phyloP scores from a whole-genome alignment of 2,329 filamentous ascomycete genomes.

The Colletotrichum orbiculare region DNA sequence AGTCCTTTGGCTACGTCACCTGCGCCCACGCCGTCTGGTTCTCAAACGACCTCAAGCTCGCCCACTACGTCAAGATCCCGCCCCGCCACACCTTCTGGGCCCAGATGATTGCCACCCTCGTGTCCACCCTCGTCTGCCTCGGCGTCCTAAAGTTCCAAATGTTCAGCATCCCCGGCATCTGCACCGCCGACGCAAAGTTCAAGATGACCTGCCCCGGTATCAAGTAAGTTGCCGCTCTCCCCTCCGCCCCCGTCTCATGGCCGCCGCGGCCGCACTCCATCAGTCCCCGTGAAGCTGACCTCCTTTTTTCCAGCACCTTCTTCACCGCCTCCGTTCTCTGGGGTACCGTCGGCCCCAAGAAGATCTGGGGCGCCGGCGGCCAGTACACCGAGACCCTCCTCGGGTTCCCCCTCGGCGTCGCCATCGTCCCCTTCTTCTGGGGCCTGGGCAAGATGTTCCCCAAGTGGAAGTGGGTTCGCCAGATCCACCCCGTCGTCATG shows the following conservation, averaged over 20 bases:
- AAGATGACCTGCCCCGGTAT: slow-evolving; percentile 51
- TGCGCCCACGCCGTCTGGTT: slow-evolving; percentile 40
- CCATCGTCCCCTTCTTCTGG: slow-evolving; percentile 50
- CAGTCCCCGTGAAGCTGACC: too few species aligned
- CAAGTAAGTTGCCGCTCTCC: slow-evolving; percentile 36
- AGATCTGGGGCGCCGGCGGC: slow-evolving; percentile 49
- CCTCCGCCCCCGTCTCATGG: too few species aligned
- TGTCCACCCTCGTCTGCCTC: slow-evolving; percentile 62
- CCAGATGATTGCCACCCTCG: slow-evolving; percentile 66
- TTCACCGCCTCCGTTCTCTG: slow-evolving; percentile 55
- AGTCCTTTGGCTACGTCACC: slow-evolving; percentile 57
- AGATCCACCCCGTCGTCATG: slow-evolving; percentile 56
- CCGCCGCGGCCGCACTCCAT: too few species aligned
- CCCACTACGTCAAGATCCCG: slow-evolving; percentile 70
- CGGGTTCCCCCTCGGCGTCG: slow-evolving; percentile 53
- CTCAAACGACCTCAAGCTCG: slow-evolving; percentile 55
- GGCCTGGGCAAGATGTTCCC: slow-evolving; percentile 48
- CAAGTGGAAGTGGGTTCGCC: slow-evolving; percentile 46
- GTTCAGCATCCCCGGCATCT: slow-evolving; percentile 49
- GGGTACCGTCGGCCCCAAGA: slow-evolving; percentile 52
- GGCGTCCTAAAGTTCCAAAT: slow-evolving; percentile 61
- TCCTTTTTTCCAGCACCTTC: slow-evolving; percentile 42
- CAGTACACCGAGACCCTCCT: slow-evolving; percentile 49
- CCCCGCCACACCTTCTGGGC: slow-evolving; percentile 69
- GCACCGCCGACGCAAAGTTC: slow-evolving; percentile 49